Evolutionary conservation across 176 grass and related monocot genomes (phyloP).

Genomic region (Puccinellia tenuiflora): DNA sequence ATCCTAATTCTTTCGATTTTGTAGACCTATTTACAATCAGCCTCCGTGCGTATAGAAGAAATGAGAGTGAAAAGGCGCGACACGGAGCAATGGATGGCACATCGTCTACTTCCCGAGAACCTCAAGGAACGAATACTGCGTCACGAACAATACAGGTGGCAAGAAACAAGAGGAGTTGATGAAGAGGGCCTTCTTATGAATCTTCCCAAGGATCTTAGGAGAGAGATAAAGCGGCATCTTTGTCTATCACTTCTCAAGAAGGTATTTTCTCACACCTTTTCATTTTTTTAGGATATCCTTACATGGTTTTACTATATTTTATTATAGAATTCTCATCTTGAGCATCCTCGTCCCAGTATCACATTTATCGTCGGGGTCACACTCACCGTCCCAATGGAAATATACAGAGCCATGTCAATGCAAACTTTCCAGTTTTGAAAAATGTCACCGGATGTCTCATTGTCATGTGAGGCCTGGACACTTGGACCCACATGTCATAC

Average conservation of each 20-base stretch:
- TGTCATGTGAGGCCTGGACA: not conserved
- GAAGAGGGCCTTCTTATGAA: conserved; percentile 79
- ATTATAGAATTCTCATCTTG: not conserved
- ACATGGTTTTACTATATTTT: not conserved
- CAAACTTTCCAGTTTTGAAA: not conserved
- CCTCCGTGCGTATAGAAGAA: conserved; percentile 75
- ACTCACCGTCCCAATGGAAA: not conserved
- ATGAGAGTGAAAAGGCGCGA: conserved; percentile 88
- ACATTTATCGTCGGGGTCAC: not conserved
- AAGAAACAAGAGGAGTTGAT: conserved; percentile 96
- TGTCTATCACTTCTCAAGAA: conserved; percentile 81
- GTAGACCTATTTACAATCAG: conserved; percentile 90
- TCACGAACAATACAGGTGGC: conserved; percentile 90
- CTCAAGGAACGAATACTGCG: conserved; percentile 78
- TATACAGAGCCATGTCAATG: not conserved
- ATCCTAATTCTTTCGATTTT: conserved; percentile 11
- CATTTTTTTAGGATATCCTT: not conserved
- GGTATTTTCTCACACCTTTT: conserved; percentile 41
- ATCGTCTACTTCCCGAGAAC: conserved; percentile 77
- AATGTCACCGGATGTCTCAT: not conserved
- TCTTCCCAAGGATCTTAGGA: conserved; percentile 92
- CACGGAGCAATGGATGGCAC: conserved; percentile 86
- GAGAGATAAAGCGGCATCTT: conserved; percentile 83
- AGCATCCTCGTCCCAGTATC: not conserved
- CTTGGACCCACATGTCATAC: not conserved